Evolutionary conservation across 2,329 filamentous ascomycete species (phyloP), one percentile per base, ranked within the genome.

Genomic region (Nigrospora sphaerica): DNA sequence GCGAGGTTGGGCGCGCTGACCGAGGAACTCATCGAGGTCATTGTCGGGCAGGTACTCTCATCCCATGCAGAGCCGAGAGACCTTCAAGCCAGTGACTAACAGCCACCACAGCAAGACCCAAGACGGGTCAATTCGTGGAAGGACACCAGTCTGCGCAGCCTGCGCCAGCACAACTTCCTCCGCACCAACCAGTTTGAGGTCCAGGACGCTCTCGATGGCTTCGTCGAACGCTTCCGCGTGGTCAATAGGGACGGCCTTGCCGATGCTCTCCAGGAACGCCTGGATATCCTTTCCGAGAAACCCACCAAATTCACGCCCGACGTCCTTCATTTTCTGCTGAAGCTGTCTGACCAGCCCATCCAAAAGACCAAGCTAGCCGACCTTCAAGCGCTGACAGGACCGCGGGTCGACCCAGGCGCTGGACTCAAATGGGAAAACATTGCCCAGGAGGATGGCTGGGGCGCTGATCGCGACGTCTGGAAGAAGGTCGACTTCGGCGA

Each of bases 151-250:
- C 56, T 82, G 31, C 73, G 72, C 31, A 71, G 59, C 40, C 61
- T 85, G 33, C 76, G 75, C 42, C 66, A 75, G 32, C 72, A 81
- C 53, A 77, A 65, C 40, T 80, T 78, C 60, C 69, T 78, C 32
- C 78, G 85, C 34, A 88, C 84, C 1, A 88, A 92, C 57, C 85
- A 88, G 54, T 91, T 91, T 59, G 81, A 86, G 39, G 78, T 91
- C 17, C 69, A 77, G 35, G 75, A 75, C 34, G 75, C 74, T 33
- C 71, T 92, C 2, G 72, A 80, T 42, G 87, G 87, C 1, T 72
- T 96, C 3, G 84, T 91, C 54, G 93, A 97, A 68, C 90, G 92
- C 56, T 93, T 96, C 56, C 78, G 82, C 32, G 76, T 97, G 45
- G 75, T 88, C 41, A 84, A 86, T 58, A 81, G 87, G 51, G 91